phyloP scores from a whole-genome alignment of 2,329 filamentous ascomycete genomes.

The Apiospora sp. region DNA sequence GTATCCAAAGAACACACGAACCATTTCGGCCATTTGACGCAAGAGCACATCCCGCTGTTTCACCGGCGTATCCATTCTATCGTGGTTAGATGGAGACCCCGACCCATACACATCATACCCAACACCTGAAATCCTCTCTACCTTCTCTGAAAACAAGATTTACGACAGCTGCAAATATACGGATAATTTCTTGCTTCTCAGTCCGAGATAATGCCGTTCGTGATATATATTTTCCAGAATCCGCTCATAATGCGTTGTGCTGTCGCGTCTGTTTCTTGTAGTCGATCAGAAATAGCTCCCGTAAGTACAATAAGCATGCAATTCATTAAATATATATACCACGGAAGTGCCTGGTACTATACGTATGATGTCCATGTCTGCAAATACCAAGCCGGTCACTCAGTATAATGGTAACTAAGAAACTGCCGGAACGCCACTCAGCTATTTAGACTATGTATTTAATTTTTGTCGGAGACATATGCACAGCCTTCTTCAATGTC shows the following conservation, averaged over 20 bases:
- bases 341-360: neutral
- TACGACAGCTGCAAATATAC: neutral
- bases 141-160: neutral
- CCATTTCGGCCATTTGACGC: neutral
- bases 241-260: neutral
- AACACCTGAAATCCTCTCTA: neutral
- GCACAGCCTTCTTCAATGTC: too few species aligned
- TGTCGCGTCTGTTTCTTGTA: neutral
- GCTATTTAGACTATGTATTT: too few species aligned
- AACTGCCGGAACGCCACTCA: too few species aligned
- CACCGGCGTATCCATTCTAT: constrained; percentile 2
- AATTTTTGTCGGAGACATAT: too few species aligned
- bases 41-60: neutral
- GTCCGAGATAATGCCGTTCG: neutral
- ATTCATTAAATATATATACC: neutral
- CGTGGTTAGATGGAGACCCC: constrained; percentile 4
- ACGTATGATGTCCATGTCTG: neutral
- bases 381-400: too few species aligned
- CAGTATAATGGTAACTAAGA: too few species aligned
- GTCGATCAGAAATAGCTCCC: neutral
- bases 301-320: neutral
- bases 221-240: too few species aligned
- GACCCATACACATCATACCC: neutral
- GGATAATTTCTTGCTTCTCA: neutral
- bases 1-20: neutral